phyloP scores from a whole-genome alignment of 495 filamentous ascomycete species.

The Daldinia bambusicola region DNA sequence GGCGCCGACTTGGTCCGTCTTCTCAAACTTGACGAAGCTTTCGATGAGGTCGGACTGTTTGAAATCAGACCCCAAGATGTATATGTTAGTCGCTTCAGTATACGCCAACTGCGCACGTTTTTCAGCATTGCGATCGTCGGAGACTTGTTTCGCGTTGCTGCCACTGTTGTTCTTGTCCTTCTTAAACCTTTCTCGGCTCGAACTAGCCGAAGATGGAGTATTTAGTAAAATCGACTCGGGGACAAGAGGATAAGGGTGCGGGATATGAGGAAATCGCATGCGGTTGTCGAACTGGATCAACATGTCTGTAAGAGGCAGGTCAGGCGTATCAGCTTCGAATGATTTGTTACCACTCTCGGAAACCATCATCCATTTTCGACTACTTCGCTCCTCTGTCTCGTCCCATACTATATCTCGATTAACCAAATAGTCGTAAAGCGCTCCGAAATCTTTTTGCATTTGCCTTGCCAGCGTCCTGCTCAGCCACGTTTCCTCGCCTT shows the following conservation, averaged over 20 bases:
- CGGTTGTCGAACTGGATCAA: constrained; percentile 73
- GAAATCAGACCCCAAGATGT: constrained; percentile 66
- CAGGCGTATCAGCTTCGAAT: constrained; percentile 69
- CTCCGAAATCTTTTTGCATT: constrained; percentile 73
- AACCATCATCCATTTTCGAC: constrained; percentile 71
- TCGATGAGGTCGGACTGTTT: constrained; percentile 67
- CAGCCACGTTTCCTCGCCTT: constrained; percentile 67
- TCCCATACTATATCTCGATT: constrained; percentile 75
- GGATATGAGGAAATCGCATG: constrained; percentile 71
- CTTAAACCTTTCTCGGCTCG: constrained; percentile 45
- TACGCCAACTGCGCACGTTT: constrained; percentile 68
- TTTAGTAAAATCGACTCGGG: constrained; percentile 61
- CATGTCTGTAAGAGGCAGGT: constrained; percentile 73
- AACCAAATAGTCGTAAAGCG: constrained; percentile 78
- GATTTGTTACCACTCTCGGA: constrained; percentile 59
- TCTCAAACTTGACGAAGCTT: constrained; percentile 71
- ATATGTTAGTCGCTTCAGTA: constrained; percentile 75
- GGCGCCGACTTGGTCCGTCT: constrained; percentile 59
- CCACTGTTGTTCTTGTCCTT: constrained; percentile 50
- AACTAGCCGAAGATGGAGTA: constrained; percentile 27
- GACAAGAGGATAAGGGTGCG: constrained; percentile 74
- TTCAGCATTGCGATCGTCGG: constrained; percentile 50
- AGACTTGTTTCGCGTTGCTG: constrained; percentile 31
- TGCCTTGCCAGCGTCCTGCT: constrained; percentile 65
- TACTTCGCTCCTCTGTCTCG: constrained; percentile 62